phyloP scores from a whole-genome alignment of 192 early-diverging fungal species.

The Coemansia sp. region DNA sequence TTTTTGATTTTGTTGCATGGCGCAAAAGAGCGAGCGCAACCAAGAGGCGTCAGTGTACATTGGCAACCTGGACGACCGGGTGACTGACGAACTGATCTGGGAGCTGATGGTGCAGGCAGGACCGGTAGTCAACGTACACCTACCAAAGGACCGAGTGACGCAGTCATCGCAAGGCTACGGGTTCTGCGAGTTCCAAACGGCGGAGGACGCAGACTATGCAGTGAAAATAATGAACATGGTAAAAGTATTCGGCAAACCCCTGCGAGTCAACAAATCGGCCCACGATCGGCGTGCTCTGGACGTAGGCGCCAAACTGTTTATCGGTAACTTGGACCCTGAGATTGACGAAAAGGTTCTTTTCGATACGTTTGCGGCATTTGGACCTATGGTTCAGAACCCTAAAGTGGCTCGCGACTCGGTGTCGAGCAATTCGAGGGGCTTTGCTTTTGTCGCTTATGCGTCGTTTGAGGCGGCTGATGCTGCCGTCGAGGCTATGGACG shows the following conservation, averaged over 20 bases:
- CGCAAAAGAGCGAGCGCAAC: slow-evolving; percentile 78
- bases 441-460: slow-evolving; percentile 88
- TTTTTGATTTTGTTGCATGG: slow-evolving; percentile 27
- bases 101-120: slow-evolving; percentile 99
- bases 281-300: slow-evolving; percentile 82
- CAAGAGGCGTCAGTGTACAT: slow-evolving; percentile 98
- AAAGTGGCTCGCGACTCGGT: slow-evolving; percentile 83
- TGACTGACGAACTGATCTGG: slow-evolving; percentile 91
- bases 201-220: slow-evolving; percentile 96
- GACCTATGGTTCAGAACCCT: slow-evolving; percentile 80
- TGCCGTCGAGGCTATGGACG: slow-evolving; percentile 98
- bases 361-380: slow-evolving; percentile 96
- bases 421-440: slow-evolving; percentile 84
- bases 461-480: slow-evolving; percentile 94
- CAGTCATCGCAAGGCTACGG: slow-evolving; percentile 92
- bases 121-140: slow-evolving; percentile 88
- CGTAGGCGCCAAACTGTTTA: slow-evolving; percentile 93
- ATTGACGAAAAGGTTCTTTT: slow-evolving; percentile 88
- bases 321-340: slow-evolving; percentile 92
- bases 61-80: slow-evolving; percentile 94
- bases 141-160: slow-evolving; percentile 97
- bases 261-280: slow-evolving; percentile 92
- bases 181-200: slow-evolving; percentile 90
- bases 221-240: slow-evolving; percentile 97
- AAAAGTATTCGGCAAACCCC: slow-evolving; percentile 90